Percentiles rank a stretch among this genome's conserved stretches.
phyloP scores from a whole-genome alignment of 768 basidiomycete genomes.

The Termitomyces sp. region DNA sequence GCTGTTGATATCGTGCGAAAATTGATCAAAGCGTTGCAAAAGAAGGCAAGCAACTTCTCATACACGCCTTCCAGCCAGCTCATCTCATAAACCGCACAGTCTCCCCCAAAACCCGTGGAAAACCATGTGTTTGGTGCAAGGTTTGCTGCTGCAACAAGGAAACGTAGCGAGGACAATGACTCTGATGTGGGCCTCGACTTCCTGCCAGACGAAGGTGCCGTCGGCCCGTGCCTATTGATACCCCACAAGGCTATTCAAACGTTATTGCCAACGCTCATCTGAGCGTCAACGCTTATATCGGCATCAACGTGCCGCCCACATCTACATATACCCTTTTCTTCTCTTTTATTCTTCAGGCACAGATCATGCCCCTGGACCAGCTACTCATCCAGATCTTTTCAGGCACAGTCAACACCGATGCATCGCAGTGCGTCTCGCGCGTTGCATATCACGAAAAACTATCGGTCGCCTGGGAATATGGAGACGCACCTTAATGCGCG shows the following conservation, averaged over 20 bases:
- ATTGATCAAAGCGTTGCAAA: conserved; percentile 78
- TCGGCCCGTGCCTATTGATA: conserved; percentile 19
- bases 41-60: conserved; percentile 73
- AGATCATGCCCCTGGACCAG: conserved; percentile 26
- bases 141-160: conserved; percentile 55
- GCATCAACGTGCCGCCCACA: conserved; percentile 31
- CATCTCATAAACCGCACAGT: conserved; percentile 24
- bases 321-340: conserved; percentile 50
- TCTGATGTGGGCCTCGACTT: conserved; percentile 81
- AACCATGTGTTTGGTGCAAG: conserved; percentile 54
- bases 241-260: conserved; percentile 28
- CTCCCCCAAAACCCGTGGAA: conserved; percentile 27
- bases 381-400: conserved; percentile 21
- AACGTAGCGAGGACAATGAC: conserved; percentile 44
- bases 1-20: conserved; percentile 66
- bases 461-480: conserved; percentile 79
- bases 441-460: conserved; percentile 77
- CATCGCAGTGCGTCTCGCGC: conserved; percentile 66
- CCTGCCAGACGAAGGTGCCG: conserved; percentile 44
- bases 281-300: too few species aligned
- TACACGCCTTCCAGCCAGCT: conserved; percentile 32
- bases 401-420: conserved; percentile 43
- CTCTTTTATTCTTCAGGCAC: conserved; percentile 35
- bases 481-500: conserved; percentile 69
- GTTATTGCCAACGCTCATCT: conserved; percentile 48